Percentiles rank a stretch among this genome's conserved stretches.
Evolutionary conservation across 202 grass and related monocot genomes (phyloP).

Genomic region (Schoenoplectus triqueter): DNA sequence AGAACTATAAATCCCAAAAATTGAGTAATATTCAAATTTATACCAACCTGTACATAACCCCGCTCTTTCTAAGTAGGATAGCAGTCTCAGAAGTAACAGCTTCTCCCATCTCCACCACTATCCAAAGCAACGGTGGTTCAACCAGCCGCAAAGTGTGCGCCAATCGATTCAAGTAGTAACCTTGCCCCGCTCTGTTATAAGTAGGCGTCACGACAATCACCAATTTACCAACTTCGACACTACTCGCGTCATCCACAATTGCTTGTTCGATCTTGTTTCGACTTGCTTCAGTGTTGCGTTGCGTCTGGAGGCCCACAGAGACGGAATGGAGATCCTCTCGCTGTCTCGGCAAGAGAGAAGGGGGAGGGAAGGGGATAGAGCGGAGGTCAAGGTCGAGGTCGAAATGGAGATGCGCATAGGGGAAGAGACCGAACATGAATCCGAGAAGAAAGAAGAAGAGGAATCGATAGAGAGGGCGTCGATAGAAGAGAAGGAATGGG

Average conservation of each 20-base stretch:
- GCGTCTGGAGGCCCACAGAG: neutral
- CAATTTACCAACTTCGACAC: conserved; percentile 38
- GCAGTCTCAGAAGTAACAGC: conserved; percentile 55
- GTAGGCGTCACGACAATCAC: conserved; percentile 64
- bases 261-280: neutral
- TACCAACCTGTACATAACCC: conserved; percentile 61
- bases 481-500: neutral
- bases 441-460: conserved; percentile 62
- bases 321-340: neutral
- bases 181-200: conserved; percentile 51
- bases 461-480: conserved; percentile 37
- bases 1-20: neutral
- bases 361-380: conserved; percentile 16
- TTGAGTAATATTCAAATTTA: neutral
- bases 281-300: neutral
- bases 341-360: conserved; percentile 3
- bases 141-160: conserved; percentile 68
- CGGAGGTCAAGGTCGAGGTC: conserved; percentile 41
- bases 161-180: conserved; percentile 68
- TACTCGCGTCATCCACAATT: neutral
- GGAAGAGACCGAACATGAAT: conserved; percentile 56
- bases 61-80: conserved; percentile 48
- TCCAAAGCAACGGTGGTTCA: conserved; percentile 63
- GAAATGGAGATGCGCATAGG: conserved; percentile 52
- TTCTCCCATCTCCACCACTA: conserved; percentile 63